Evolutionary conservation across 768 basidiomycete genomes (phyloP).

Genomic region (Dentipellis fragilis): DNA sequence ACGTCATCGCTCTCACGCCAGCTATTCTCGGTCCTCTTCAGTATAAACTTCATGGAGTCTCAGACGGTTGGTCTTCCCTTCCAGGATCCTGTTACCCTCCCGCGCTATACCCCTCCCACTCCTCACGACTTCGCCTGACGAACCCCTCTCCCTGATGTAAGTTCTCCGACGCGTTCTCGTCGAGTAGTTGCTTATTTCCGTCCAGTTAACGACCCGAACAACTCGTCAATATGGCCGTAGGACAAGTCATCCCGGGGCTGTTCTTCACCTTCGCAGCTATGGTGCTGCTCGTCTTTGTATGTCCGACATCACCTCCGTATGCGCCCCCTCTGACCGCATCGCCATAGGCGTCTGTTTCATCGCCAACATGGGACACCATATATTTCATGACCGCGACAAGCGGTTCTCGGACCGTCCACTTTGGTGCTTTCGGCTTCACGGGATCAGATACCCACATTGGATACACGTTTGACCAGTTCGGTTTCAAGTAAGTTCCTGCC

Average conservation of each 20-base stretch:
- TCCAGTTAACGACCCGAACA: too few relatives aligned
- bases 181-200: too few relatives aligned
- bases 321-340: neutral
- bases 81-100: conserved; percentile 3
- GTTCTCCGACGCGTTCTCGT: too few relatives aligned
- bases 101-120: neutral
- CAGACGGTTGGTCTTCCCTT: too few relatives aligned
- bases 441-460: conserved; percentile 47
- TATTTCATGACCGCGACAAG: conserved; percentile 52
- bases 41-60: too few relatives aligned
- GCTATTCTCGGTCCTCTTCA: too few relatives aligned
- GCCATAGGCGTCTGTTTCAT: conserved; percentile 54
- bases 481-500: conserved; percentile 31
- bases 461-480: conserved; percentile 35
- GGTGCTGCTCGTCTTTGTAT: conserved; percentile 58
- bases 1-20: too few relatives aligned
- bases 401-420: conserved; percentile 32
- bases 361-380: conserved; percentile 64
- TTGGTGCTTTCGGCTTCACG: conserved; percentile 74
- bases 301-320: conserved; percentile 17
- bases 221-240: conserved; percentile 33
- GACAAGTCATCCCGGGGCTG: conserved; percentile 57
- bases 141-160: too few relatives aligned
- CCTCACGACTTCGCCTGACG: neutral
- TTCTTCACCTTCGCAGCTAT: conserved; percentile 65